Percentiles rank a stretch among this genome's conserved stretches.
phyloP scores from a whole-genome alignment of 2,329 filamentous ascomycete species.

The Chaetomium olivaceum region DNA sequence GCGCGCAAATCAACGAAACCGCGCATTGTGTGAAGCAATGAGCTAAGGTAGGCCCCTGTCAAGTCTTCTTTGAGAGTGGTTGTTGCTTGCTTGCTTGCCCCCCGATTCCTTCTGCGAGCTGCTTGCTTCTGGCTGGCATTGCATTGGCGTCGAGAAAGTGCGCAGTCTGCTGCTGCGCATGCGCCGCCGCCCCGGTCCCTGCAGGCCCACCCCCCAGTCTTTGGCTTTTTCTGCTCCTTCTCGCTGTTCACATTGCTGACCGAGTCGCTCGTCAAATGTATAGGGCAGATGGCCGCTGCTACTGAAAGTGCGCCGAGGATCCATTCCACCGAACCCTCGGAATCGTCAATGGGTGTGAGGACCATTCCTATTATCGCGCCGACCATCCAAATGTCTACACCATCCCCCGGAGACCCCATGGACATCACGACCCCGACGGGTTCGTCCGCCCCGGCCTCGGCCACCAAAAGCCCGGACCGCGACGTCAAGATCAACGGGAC shows the following conservation, averaged over 20 bases:
- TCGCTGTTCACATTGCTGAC: slow-evolving; percentile 26
- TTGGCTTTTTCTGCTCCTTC: slow-evolving; percentile 14
- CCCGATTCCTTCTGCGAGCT: not conserved
- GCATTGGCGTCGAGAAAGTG: not conserved
- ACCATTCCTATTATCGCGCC: slow-evolving; percentile 60
- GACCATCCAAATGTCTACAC: slow-evolving; percentile 60
- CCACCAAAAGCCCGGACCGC: slow-evolving; percentile 48
- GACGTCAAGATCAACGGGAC: slow-evolving; percentile 37
- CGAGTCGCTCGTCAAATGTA: slow-evolving; percentile 7
- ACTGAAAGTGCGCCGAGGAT: slow-evolving; percentile 53
- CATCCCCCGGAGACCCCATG: slow-evolving; percentile 61
- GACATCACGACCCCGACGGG: slow-evolving; percentile 58
- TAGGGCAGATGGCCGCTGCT: slow-evolving; percentile 55
- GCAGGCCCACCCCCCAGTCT: not conserved
- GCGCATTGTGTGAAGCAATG: slow-evolving; percentile 24
- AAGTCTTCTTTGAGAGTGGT: slow-evolving; percentile 1
- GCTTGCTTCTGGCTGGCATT: not conserved
- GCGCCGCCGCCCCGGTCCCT: not conserved
- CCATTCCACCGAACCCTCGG: slow-evolving; percentile 44
- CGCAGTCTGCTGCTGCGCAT: slow-evolving; percentile 1
- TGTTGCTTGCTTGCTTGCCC: slow-evolving; percentile 7
- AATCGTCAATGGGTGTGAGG: slow-evolving; percentile 52
- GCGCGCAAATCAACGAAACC: slow-evolving; percentile 20
- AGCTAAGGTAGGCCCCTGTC: slow-evolving; percentile 31
- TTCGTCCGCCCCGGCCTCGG: slow-evolving; percentile 45